Evolutionary conservation across 2,329 filamentous ascomycete species (phyloP).

Genomic region (Cercospora citrullina): DNA sequence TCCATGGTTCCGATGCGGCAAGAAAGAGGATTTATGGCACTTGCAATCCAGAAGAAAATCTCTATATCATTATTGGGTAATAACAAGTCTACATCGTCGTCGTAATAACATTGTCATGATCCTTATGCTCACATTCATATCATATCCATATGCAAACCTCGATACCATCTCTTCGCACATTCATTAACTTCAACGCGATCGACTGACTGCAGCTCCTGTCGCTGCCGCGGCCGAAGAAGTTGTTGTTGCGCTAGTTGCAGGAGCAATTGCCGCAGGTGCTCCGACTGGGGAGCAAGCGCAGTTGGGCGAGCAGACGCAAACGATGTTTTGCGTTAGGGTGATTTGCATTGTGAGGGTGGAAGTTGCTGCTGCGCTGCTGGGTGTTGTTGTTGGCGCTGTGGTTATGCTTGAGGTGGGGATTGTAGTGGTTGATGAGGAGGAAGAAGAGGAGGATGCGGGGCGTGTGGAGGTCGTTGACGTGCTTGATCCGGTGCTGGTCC

Average conservation of each 20-base stretch:
- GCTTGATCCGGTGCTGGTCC: not conserved
- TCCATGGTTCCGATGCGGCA: too few species aligned
- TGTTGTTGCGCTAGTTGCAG: not conserved
- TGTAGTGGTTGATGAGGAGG: not conserved
- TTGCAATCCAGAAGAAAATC: not conserved
- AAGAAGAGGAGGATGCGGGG: not conserved
- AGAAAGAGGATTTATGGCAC: too few species aligned
- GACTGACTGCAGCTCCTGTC: not conserved
- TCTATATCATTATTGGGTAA: not conserved
- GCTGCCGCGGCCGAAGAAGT: not conserved
- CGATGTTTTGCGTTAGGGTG: slow-evolving; percentile 16
- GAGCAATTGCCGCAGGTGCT: not conserved
- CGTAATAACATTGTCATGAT: not conserved
- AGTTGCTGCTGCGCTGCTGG: not conserved
- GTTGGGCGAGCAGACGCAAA: slow-evolving; percentile 14
- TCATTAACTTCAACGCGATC: not conserved
- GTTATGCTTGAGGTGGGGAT: slow-evolving; percentile 6
- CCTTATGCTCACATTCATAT: not conserved
- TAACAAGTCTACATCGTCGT: not conserved
- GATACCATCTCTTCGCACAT: not conserved
- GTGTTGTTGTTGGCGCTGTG: not conserved
- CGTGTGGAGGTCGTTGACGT: not conserved
- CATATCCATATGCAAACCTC: too few species aligned
- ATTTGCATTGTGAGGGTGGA: slow-evolving; percentile 14
- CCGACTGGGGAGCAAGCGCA: slow-evolving; percentile 13